These are phyloP conservation scores for Pythium aquatile DNA, from an alignment of 352 stramenopile species.

Conservation along the genomic window DNA sequence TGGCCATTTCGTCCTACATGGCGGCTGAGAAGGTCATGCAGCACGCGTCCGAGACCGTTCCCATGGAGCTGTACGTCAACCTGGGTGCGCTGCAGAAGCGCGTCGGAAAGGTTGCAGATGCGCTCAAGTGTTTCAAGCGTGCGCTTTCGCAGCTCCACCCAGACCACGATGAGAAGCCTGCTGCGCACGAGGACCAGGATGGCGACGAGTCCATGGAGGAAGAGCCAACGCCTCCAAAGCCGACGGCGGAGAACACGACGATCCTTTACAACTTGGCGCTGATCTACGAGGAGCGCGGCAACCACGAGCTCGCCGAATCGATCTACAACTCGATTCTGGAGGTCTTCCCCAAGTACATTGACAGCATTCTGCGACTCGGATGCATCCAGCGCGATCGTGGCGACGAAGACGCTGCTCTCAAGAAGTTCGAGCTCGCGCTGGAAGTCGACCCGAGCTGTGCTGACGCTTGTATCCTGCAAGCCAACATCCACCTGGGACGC, in stretches of 20 bases:
- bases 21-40: constrained; percentile 87
- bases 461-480: constrained; percentile 93
- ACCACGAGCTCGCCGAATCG: constrained; percentile 87
- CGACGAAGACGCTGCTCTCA: constrained; percentile 84
- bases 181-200: constrained; percentile 38
- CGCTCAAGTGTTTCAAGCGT: constrained; percentile 90
- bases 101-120: constrained; percentile 87
- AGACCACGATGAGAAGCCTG: constrained; percentile 33
- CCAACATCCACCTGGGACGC: constrained; percentile 94
- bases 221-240: constrained; percentile 39
- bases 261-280: constrained; percentile 96
- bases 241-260: constrained; percentile 84
- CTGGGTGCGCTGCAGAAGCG: constrained; percentile 80
- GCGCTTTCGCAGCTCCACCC: constrained; percentile 58
- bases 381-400: constrained; percentile 94
- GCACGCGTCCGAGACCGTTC: constrained; percentile 74
- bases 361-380: constrained; percentile 92
- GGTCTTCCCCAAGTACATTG: constrained; percentile 93
- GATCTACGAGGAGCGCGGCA: constrained; percentile 92
- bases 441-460: constrained; percentile 89
- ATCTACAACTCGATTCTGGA: constrained; percentile 94
- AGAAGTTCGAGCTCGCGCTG: constrained; percentile 93
- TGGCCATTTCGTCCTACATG: constrained; percentile 89
- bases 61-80: constrained; percentile 85
- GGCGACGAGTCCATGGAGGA: constrained; percentile 33